phyloP scores from a whole-genome alignment of 2,329 filamentous ascomycete species.

The Neonectria faginata region DNA sequence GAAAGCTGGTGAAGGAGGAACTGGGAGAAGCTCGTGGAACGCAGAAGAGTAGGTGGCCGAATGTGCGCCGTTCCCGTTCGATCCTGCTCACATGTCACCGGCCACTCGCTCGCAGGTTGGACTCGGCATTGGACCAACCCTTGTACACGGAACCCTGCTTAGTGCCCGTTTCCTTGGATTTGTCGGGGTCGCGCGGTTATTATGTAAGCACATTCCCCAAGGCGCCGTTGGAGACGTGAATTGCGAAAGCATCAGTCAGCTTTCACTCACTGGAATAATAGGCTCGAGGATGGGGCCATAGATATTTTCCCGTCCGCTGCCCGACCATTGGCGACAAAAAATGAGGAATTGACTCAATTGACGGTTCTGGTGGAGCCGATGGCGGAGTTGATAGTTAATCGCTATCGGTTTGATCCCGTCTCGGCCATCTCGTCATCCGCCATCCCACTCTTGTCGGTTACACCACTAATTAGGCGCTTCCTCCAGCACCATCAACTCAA shows the following conservation, averaged over 20 bases:
- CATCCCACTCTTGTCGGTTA: slow-evolving; percentile 29
- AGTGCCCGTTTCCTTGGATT: slow-evolving; percentile 27
- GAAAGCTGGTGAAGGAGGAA: not conserved
- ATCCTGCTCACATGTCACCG: slow-evolving; percentile 37
- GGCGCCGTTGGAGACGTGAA: slow-evolving; percentile 31
- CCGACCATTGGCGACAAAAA: slow-evolving; percentile 1
- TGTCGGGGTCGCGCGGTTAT: slow-evolving; percentile 21
- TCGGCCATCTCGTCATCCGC: slow-evolving; percentile 37
- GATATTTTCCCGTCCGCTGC: not conserved
- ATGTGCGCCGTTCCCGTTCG: slow-evolving; percentile 20
- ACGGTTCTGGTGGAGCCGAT: slow-evolving; percentile 35
- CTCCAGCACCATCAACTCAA: not conserved
- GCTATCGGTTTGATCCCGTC: slow-evolving; percentile 15
- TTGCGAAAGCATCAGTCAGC: slow-evolving; percentile 47
- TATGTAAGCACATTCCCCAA: slow-evolving; percentile 39
- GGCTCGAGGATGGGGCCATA: not conserved
- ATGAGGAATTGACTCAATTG: slow-evolving; percentile 9
- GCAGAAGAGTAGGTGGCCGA: slow-evolving; percentile 21
- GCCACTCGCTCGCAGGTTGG: not conserved
- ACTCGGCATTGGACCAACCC: slow-evolving; percentile 18
- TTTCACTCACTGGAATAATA: slow-evolving; percentile 1
- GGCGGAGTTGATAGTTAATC: slow-evolving; percentile 29
- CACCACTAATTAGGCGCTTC: slow-evolving; percentile 23
- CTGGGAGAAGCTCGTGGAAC: slow-evolving; percentile 20
- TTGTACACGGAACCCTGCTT: slow-evolving; percentile 9